These are phyloP conservation scores for Ophiorrhiza pumila DNA, from an alignment of 257 asterid genomes.

Conservation along the genomic window DNA sequence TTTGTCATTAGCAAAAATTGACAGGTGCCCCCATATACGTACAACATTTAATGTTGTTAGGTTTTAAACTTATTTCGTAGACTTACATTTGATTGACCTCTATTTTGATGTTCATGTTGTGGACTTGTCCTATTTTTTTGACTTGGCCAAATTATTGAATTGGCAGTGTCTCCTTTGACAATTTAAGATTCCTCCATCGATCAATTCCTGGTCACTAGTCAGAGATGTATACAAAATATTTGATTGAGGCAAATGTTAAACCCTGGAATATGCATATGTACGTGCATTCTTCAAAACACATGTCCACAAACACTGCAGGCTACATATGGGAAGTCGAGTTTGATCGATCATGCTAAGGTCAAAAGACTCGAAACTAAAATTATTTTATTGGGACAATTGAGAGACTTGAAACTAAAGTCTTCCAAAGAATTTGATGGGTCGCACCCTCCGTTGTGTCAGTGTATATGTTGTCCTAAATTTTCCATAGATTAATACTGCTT, in stretches of 20 bases:
- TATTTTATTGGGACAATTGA: neutral
- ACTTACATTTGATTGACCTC: slow-evolving; percentile 10
- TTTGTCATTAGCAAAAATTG: neutral
- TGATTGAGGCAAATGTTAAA: neutral
- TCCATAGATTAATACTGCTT: no score
- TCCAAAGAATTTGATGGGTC: neutral
- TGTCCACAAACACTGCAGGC: neutral
- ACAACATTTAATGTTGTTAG: neutral
- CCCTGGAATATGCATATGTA: neutral
- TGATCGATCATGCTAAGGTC: no score
- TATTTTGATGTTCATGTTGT: neutral
- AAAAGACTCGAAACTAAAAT: neutral
- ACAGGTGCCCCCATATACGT: neutral
- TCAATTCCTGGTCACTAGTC: neutral
- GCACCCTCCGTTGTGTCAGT: no score
- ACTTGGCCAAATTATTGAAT: neutral
- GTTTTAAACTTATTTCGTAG: neutral
- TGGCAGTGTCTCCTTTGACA: neutral
- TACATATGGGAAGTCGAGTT: neutral
- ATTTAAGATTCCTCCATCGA: neutral
- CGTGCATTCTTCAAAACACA: neutral
- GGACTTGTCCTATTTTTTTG: neutral
- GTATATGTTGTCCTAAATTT: no score
- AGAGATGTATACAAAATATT: neutral
- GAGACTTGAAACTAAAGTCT: neutral